Conservation (phyloP, 495 filamentous ascomycete genomes). For the Tetracladium setigerum region DNA sequence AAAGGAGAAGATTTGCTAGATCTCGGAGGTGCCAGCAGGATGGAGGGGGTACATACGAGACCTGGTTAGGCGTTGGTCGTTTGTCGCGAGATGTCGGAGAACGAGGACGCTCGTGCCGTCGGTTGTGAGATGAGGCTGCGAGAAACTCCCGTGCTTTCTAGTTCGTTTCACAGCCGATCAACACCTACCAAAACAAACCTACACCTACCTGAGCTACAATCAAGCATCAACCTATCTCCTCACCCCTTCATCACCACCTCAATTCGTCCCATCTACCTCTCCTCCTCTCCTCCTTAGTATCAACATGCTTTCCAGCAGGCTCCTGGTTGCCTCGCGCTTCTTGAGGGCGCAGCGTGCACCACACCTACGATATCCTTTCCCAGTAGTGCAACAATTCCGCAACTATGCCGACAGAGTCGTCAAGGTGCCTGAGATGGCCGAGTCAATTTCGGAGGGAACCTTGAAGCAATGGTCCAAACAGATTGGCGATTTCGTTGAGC, state of each 20-base stretch:
- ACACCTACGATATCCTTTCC: slow-evolving; percentile 31
- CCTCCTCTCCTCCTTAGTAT: slow-evolving; percentile 9
- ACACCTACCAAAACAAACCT: not conserved
- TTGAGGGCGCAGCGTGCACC: slow-evolving; percentile 33
- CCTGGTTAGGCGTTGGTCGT: not conserved
- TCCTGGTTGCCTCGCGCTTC: slow-evolving; percentile 39
- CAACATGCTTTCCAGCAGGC: slow-evolving; percentile 41
- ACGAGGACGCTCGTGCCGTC: slow-evolving; percentile 3
- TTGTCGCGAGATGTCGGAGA: slow-evolving; percentile 10
- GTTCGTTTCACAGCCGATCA: not conserved
- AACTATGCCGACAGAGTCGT: slow-evolving; percentile 69
- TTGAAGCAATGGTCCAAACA: slow-evolving; percentile 94
- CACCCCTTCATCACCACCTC: not conserved
- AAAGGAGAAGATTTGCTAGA: not conserved
- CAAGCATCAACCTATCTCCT: not conserved
- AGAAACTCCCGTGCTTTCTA: not conserved
- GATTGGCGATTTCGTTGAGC: slow-evolving; percentile 89
- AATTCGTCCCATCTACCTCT: not conserved
- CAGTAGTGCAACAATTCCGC: slow-evolving; percentile 40
- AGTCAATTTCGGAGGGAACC: slow-evolving; percentile 97
- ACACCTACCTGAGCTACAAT: not conserved
- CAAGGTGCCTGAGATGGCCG: slow-evolving; percentile 96
- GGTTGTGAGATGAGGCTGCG: slow-evolving; percentile 8
- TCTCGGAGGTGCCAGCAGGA: not conserved
- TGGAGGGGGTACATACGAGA: not conserved